Conservation (phyloP, 1,139 yeast species). For the Ashbya aceris region DNA sequence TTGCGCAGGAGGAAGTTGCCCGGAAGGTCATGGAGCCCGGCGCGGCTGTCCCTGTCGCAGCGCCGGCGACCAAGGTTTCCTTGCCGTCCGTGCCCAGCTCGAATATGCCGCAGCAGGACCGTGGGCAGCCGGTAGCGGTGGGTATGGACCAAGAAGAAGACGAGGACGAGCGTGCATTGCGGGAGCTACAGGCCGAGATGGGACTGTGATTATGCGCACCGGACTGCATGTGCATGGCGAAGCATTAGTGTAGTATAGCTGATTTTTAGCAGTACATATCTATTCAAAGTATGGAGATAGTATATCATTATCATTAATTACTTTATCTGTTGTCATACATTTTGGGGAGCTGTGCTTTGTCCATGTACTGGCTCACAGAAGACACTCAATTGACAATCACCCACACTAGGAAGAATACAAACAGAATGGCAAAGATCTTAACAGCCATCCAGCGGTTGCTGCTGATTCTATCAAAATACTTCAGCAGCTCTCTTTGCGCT, state of each 20-base stretch:
- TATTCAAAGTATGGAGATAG: background rate
- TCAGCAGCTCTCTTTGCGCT: slow-evolving; percentile 87
- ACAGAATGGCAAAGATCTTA: slow-evolving; percentile 79
- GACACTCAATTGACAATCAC: slow-evolving; percentile 53
- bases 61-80: slow-evolving; percentile 24
- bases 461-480: slow-evolving; percentile 80
- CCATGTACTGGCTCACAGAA: background rate
- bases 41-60: slow-evolving; percentile 19
- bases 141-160: slow-evolving; percentile 37
- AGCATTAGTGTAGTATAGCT: slow-evolving; percentile 4
- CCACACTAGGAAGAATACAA: slow-evolving; percentile 70
- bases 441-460: slow-evolving; percentile 89
- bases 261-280: background rate
- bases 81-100: slow-evolving; percentile 35
- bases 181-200: slow-evolving; percentile 90
- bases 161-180: slow-evolving; percentile 86
- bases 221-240: background rate
- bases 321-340: background rate
- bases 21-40: slow-evolving; percentile 42
- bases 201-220: slow-evolving; percentile 44
- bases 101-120: slow-evolving; percentile 12
- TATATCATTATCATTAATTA: background rate
- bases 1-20: slow-evolving; percentile 73
- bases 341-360: background rate
- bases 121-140: slow-evolving; percentile 5